Base-by-base conservation (phyloP, 2,329 filamentous ascomycete species). In the Sporothrix pseudoabietina region DNA sequence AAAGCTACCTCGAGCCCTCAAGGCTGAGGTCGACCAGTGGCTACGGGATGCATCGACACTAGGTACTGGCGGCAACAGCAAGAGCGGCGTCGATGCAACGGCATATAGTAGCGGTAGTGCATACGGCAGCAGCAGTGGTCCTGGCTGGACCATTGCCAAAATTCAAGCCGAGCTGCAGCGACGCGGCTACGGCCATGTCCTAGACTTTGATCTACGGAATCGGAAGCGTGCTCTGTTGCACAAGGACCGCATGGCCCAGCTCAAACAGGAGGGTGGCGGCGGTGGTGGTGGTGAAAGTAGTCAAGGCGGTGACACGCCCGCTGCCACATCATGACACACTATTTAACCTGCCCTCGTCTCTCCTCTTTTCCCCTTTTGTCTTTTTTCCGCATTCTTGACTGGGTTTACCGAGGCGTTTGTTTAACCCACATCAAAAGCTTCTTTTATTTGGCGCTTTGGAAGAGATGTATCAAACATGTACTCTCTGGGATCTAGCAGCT, bases 141-240 rank as follows among this genome's bases (percentile, higher is more conserved):
- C 30, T 3, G 65, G 44, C 47, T 76, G 75, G 76, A 74, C 78
- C 76, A 80, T 82, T 73, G 80, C 79, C 76, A 79, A 79, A 76
- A 81, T 82, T 65, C 80, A 81, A 77, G 78, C 79, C 6, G 80
- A 82, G 77, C 77, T 82, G 70, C 78, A 78, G 75, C 75, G 75
- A 16, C 77, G 80, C 63, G 80, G 80, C 16, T 81, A 79, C 74
- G 77, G 77, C 68, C 81, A 82, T 69, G 80, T 82, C 71, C 74
- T 81, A 44, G 81, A 81, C 72, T 81, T 80, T 71, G 80, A 82
- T 63, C 72, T 82, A 71, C 81, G 81, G 69, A 82, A 82, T 72
- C 80, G 80, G 69, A 81, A 81, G 75, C 76, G 80, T 59, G 74
- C 80, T 63, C 75, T 82, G 72, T 79, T 80, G 75, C 73, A 76